These are phyloP conservation scores for Bipolaris bicolor DNA, from an alignment of 2,329 filamentous ascomycete genomes.

Conservation along the genomic window DNA sequence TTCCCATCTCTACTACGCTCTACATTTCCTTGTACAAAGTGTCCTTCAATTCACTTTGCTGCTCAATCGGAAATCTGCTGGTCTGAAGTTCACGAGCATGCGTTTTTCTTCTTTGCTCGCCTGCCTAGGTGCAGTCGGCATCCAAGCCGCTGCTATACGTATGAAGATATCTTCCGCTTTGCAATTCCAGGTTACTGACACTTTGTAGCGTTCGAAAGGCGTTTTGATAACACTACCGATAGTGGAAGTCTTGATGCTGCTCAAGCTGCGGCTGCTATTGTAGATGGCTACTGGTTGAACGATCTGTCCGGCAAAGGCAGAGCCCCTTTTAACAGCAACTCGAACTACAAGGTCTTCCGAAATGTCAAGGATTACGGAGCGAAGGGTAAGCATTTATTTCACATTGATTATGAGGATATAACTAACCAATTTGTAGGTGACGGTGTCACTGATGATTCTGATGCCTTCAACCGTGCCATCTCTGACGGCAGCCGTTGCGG, in stretches of 20 bases:
- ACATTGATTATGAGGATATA: neutral
- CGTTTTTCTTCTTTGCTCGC: slow-evolving; percentile 30
- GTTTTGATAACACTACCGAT: neutral
- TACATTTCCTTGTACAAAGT: slow-evolving; percentile 14
- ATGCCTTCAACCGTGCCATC: slow-evolving; percentile 61
- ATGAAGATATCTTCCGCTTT: slow-evolving; percentile 1
- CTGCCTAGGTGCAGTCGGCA: slow-evolving; percentile 39
- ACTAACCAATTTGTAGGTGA: slow-evolving; percentile 39
- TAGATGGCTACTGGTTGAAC: slow-evolving; percentile 51
- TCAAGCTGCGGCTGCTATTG: slow-evolving; percentile 8
- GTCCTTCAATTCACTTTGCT: slow-evolving; percentile 5
- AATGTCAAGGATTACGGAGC: slow-evolving; percentile 56
- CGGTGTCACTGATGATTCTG: slow-evolving; percentile 56
- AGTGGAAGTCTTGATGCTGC: slow-evolving; percentile 2
- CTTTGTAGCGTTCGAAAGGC: slow-evolving; percentile 15
- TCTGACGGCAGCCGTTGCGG: slow-evolving; percentile 52
- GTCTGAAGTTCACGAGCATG: slow-evolving; percentile 26
- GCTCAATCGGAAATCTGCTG: slow-evolving; percentile 4
- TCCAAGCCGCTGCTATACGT: slow-evolving; percentile 31
- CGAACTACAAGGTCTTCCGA: slow-evolving; percentile 51
- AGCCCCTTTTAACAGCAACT: slow-evolving; percentile 48
- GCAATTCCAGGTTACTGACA: slow-evolving; percentile 6
- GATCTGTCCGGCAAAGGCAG: slow-evolving; percentile 53
- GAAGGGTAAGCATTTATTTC: slow-evolving; percentile 36
- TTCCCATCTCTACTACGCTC: slow-evolving; percentile 10